These are phyloP conservation scores for Xylaria sp. DNA, from an alignment of 2,329 filamentous ascomycete species.

Conservation along the genomic window DNA sequence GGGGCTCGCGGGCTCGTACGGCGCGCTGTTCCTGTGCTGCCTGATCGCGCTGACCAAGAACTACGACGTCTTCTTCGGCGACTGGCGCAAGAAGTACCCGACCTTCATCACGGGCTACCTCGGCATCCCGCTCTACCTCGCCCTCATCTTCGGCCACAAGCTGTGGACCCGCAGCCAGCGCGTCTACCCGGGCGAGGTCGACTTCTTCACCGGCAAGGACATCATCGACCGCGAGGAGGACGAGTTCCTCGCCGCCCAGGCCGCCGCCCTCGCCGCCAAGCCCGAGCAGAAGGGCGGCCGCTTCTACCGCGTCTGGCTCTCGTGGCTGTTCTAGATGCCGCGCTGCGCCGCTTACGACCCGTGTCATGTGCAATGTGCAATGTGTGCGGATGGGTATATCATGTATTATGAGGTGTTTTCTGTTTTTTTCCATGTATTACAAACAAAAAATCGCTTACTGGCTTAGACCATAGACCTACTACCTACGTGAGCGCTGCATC, in stretches of 20 bases:
- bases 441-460: no score
- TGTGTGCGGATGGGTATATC: no score
- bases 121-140: slow-evolving; percentile 74
- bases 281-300: slow-evolving; percentile 41
- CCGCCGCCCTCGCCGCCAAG: slow-evolving; percentile 38
- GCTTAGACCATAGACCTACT: no score
- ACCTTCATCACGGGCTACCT: slow-evolving; percentile 78
- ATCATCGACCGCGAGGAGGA: slow-evolving; percentile 73
- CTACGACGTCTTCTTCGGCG: slow-evolving; percentile 69
- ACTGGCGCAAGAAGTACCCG: slow-evolving; percentile 59
- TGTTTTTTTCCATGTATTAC: no score
- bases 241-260: slow-evolving; percentile 64
- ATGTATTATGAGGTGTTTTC: no score
- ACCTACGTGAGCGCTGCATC: no score
- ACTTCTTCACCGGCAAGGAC: slow-evolving; percentile 74
- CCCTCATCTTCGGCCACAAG: slow-evolving; percentile 72
- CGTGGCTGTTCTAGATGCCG: slow-evolving; percentile 63
- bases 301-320: slow-evolving; percentile 62
- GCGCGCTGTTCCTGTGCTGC: slow-evolving; percentile 69
- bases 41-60: slow-evolving; percentile 83
- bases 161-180: slow-evolving; percentile 55
- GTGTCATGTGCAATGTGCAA: no score
- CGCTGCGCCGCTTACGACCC: no score
- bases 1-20: slow-evolving; percentile 69
- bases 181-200: slow-evolving; percentile 60